phyloP scores from a whole-genome alignment of 2,329 filamentous ascomycete species.

The Aspergillus carbonarius region DNA sequence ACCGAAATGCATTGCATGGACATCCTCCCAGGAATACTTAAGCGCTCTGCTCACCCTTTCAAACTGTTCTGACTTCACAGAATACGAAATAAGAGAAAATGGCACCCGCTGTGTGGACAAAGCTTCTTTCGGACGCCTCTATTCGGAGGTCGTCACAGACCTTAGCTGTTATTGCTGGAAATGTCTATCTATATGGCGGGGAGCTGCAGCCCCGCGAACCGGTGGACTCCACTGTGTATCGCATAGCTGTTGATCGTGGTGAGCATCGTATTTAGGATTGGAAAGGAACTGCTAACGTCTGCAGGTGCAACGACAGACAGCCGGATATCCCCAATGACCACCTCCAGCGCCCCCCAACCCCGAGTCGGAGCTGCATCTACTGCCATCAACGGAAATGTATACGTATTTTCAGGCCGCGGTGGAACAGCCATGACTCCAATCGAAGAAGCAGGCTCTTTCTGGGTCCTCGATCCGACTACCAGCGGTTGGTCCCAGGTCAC shows the following conservation, averaged over 20 bases:
- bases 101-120: constrained; percentile 20
- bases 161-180: constrained; percentile 59
- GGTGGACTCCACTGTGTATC: constrained; percentile 70
- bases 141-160: constrained; percentile 68
- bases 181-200: constrained; percentile 74
- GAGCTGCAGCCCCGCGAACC: constrained; percentile 66
- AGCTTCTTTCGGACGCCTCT: constrained; percentile 22
- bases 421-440: constrained; percentile 68
- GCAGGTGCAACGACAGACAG: no score
- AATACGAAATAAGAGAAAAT: background rate
- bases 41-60: no score
- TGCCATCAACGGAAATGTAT: constrained; percentile 67
- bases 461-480: constrained; percentile 69
- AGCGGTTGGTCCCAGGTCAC: constrained; percentile 64
- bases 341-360: constrained; percentile 51
- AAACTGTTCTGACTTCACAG: no score
- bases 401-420: constrained; percentile 77
- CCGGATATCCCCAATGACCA: no score
- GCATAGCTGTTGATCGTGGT: constrained; percentile 53
- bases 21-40: no score
- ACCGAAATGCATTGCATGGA: no score
- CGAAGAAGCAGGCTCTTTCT: constrained; percentile 71
- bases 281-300: no score
- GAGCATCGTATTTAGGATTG: background rate
- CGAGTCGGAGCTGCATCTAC: constrained; percentile 73